These are phyloP conservation scores for Rhizopogon vesiculosus DNA, from an alignment of 768 basidiomycete species.

Conservation along the genomic window DNA sequence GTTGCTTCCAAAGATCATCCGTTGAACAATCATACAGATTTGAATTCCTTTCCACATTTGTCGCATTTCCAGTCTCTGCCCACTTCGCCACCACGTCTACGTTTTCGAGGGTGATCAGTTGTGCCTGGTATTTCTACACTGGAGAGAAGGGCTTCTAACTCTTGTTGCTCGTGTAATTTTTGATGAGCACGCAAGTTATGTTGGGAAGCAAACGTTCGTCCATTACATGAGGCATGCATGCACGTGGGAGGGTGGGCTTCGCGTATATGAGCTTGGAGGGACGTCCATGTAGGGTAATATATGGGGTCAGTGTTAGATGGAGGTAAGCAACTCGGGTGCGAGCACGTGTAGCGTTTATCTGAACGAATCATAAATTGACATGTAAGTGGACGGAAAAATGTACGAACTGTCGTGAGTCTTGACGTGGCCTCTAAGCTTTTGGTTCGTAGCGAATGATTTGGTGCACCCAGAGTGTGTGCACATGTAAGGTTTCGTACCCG, in stretches of 20 bases:
- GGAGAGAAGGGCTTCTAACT: constrained; percentile 45
- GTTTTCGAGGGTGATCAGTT: constrained; percentile 40
- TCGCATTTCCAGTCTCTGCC: constrained; percentile 80
- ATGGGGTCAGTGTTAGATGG: constrained; percentile 27
- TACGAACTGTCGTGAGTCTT: constrained; percentile 81
- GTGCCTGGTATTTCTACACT: constrained; percentile 26
- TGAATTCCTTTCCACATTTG: constrained; percentile 78
- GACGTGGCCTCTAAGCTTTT: constrained; percentile 72
- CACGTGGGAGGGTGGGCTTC: constrained; percentile 81
- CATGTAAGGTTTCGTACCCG: constrained; percentile 79
- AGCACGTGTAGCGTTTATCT: constrained; percentile 88
- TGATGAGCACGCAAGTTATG: constrained; percentile 76
- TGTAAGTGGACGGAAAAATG: background rate
- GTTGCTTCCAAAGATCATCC: background rate
- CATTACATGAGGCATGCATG: constrained; percentile 60
- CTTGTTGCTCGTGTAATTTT: constrained; percentile 65
- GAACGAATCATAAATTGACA: background rate
- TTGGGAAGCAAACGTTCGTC: constrained; percentile 68
- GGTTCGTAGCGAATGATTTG: constrained; percentile 77
- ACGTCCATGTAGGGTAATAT: constrained; percentile 84
- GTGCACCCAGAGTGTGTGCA: constrained; percentile 75
- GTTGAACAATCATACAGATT: constrained; percentile 53
- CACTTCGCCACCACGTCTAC: constrained; percentile 65
- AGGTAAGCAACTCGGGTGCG: constrained; percentile 53
- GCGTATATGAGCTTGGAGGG: constrained; percentile 80